Evolutionary conservation across 2,329 filamentous ascomycete genomes (phyloP).

Genomic region (Colletotrichum cordylinicola): DNA sequence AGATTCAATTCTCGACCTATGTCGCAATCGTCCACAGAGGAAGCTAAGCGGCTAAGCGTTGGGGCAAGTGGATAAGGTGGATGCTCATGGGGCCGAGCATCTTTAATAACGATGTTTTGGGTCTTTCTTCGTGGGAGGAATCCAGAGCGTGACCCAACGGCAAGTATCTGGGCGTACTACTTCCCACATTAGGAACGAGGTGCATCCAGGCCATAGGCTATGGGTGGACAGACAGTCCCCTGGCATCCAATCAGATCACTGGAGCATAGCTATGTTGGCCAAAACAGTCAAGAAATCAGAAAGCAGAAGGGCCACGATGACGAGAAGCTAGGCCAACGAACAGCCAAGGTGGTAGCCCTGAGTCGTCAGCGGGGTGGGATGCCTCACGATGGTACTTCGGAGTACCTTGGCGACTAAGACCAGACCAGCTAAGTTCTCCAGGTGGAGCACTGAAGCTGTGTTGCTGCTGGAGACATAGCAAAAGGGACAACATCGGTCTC

Average conservation of each 20-base stretch:
- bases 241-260: neutral
- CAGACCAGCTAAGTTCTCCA: slow-evolving; percentile 5
- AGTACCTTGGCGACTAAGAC: slow-evolving; percentile 11
- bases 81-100: slow-evolving; percentile 6
- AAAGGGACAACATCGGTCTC: slow-evolving; percentile 13
- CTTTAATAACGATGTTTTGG: slow-evolving; percentile 15
- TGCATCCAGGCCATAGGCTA: slow-evolving; percentile 13
- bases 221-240: neutral
- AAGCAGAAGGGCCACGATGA: slow-evolving; percentile 1
- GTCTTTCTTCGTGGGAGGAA: slow-evolving; percentile 1
- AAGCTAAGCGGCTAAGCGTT: slow-evolving; percentile 10
- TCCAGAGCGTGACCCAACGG: slow-evolving; percentile 14
- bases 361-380: slow-evolving; percentile 14
- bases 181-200: slow-evolving; percentile 17
- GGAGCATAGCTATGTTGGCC: slow-evolving; percentile 4
- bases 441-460: slow-evolving; percentile 11
- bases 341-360: slow-evolving; percentile 3
- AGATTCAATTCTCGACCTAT: neutral
- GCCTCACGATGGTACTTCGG: slow-evolving; percentile 1
- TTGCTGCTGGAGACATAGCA: slow-evolving; percentile 7
- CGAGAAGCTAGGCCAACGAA: slow-evolving; percentile 1
- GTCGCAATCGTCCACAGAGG: slow-evolving; percentile 14
- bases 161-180: slow-evolving; percentile 13
- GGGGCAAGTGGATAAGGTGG: slow-evolving; percentile 21
- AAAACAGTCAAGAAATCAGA: slow-evolving; percentile 13